These are phyloP conservation scores for Blumeriella jaapii DNA, from an alignment of 2,329 filamentous ascomycete species.

Conservation along the genomic window DNA sequence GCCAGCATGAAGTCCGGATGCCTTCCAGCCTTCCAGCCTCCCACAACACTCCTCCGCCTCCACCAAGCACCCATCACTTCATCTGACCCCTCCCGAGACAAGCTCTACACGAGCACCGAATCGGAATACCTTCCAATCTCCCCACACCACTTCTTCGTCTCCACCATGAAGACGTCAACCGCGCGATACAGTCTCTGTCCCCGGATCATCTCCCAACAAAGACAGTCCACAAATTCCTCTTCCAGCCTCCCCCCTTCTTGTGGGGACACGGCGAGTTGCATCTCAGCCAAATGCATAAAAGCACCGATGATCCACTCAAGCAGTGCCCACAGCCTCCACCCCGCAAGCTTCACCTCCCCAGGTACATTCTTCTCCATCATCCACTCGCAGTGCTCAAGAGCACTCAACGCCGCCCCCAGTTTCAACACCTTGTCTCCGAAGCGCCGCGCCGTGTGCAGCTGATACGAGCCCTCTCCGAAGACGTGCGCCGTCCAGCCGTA, in stretches of 20 bases:
- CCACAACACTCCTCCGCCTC: conserved; percentile 6
- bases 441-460: conserved; percentile 3
- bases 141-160: conserved; percentile 7
- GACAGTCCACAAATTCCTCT: conserved; percentile 3
- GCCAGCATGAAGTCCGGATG: conserved; percentile 3
- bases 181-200: not conserved
- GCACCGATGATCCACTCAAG: conserved; percentile 5
- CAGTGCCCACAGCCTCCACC: conserved; percentile 2
- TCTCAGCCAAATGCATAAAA: conserved; percentile 5
- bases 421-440: conserved; percentile 3
- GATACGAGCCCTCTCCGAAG: conserved; percentile 3
- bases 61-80: conserved; percentile 3
- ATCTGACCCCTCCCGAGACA: conserved; percentile 1
- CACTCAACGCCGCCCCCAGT: conserved; percentile 3
- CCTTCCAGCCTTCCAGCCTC: conserved; percentile 1
- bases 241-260: conserved; percentile 4
- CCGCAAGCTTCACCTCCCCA: conserved; percentile 2
- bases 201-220: conserved; percentile 4
- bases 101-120: conserved; percentile 1
- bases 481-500: conserved; percentile 5
- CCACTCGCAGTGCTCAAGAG: conserved; percentile 1
- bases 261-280: not conserved
- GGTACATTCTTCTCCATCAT: conserved; percentile 1
- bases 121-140: conserved; percentile 1
- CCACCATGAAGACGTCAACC: conserved; percentile 2